Percentiles rank a stretch among this genome's conserved stretches.
Evolutionary conservation across 768 basidiomycete species (phyloP).

Genomic region (Lactifluus piperatus): DNA sequence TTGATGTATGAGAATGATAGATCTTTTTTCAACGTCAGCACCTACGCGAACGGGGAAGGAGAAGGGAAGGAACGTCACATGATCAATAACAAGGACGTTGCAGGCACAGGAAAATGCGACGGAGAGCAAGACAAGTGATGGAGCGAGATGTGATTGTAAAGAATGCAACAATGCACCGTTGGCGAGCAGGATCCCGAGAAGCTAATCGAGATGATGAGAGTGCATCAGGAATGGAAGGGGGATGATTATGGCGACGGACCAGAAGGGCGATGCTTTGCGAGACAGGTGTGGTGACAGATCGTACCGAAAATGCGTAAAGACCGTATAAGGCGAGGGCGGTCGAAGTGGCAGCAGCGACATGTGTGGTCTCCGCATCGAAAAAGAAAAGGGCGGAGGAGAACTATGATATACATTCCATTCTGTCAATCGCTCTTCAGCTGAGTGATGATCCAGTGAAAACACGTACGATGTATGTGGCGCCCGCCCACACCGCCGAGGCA

Average conservation of each 20-base stretch:
- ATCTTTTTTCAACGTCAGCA: conserved; percentile 13
- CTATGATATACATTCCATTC: background rate
- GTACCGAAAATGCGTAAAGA: conserved; percentile 17
- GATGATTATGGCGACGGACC: conserved; percentile 22
- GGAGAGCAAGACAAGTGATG: conserved; percentile 6
- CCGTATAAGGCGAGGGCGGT: conserved; percentile 3
- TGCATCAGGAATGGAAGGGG: background rate
- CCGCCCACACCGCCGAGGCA: conserved; percentile 7
- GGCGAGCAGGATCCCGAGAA: conserved; percentile 28
- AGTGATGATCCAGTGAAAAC: background rate
- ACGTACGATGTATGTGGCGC: conserved; percentile 10
- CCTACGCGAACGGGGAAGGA: background rate
- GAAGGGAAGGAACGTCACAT: background rate
- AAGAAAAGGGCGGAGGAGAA: conserved; percentile 3
- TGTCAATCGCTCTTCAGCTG: background rate
- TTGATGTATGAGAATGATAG: conserved; percentile 15
- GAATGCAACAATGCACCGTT: conserved; percentile 19
- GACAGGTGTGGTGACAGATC: conserved; percentile 20
- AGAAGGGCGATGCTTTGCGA: conserved; percentile 30
- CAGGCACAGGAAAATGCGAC: conserved; percentile 5
- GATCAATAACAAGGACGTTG: conserved; percentile 6
- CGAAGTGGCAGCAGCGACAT: conserved; percentile 6
- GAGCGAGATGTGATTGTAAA: background rate
- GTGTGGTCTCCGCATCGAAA: conserved; percentile 9
- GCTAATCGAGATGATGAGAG: conserved; percentile 21